Evolutionary conservation across 495 filamentous ascomycete species (phyloP).

Genomic region (Sphaerosporella brunnea): DNA sequence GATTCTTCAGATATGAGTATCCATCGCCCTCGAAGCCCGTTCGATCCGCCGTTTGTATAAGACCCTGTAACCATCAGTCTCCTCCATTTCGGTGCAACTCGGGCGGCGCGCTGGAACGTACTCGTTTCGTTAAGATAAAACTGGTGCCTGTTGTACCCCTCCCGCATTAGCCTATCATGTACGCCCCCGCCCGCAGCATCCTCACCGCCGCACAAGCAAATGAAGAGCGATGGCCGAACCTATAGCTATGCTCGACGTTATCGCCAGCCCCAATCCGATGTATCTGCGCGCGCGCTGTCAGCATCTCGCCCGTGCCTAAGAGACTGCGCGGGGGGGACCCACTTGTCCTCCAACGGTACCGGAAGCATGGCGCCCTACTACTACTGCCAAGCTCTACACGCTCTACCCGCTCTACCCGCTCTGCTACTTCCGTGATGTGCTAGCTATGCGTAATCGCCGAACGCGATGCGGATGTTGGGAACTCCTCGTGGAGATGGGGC

Average conservation of each 20-base stretch:
- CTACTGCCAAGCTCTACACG: too few species aligned
- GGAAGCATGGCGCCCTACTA: slow-evolving; percentile 5
- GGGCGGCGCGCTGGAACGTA: slow-evolving; percentile 28
- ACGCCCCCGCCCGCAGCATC: too few species aligned
- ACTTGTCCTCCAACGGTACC: slow-evolving; percentile 86
- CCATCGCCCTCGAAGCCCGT: slow-evolving; percentile 96
- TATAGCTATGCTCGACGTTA: slow-evolving; percentile 82
- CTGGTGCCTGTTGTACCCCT: slow-evolving; percentile 52
- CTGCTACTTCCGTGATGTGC: not conserved
- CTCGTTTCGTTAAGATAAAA: slow-evolving; percentile 89
- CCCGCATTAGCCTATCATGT: slow-evolving; percentile 1
- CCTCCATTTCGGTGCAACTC: not conserved
- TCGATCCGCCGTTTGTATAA: slow-evolving; percentile 71
- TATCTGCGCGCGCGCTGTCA: slow-evolving; percentile 48
- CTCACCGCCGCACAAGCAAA: too few species aligned
- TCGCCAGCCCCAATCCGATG: slow-evolving; percentile 73
- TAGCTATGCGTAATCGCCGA: too few species aligned
- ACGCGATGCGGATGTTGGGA: too few species aligned
- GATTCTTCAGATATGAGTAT: slow-evolving; percentile 78
- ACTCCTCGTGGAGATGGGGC: too few species aligned
- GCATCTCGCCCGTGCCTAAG: slow-evolving; percentile 4
- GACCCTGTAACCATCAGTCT: slow-evolving; percentile 39
- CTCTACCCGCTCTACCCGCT: slow-evolving; percentile 8
- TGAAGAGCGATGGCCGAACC: slow-evolving; percentile 39
- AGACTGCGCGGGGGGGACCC: slow-evolving; percentile 28